Evolutionary conservation across 139 green algal species (phyloP).

Genomic region (Klebsormidium nitens): DNA sequence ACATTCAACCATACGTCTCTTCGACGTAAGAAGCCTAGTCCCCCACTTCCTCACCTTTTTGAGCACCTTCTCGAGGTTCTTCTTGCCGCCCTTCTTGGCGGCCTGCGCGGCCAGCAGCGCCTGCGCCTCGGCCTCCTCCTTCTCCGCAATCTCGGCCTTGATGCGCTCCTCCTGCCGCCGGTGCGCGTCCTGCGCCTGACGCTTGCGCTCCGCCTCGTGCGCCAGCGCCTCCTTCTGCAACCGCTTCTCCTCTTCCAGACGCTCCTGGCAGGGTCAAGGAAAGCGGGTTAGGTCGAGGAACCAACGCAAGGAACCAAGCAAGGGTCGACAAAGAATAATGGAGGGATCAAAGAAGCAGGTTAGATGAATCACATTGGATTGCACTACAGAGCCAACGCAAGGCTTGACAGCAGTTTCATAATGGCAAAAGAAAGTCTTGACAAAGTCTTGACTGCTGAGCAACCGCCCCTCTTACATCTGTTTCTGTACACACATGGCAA

Average conservation of each 20-base stretch:
- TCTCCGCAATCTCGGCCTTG: conserved; percentile 67
- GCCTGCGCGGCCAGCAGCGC: conserved; percentile 39
- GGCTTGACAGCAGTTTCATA: too few species aligned
- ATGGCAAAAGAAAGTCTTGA: too few species aligned
- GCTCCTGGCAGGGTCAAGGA: too few species aligned
- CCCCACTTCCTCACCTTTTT: conserved; percentile 20
- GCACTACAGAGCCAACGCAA: conserved; percentile 4
- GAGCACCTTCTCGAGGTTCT: conserved; percentile 47
- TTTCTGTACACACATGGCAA: too few species aligned
- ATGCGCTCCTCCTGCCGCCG: conserved; percentile 73
- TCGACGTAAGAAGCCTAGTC: neutral
- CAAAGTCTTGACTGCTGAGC: too few species aligned
- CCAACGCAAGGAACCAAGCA: too few species aligned
- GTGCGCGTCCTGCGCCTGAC: conserved; percentile 55
- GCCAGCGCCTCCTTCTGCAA: conserved; percentile 54
- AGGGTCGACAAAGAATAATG: too few species aligned
- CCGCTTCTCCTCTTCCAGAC: conserved; percentile 64
- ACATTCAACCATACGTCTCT: too few species aligned
- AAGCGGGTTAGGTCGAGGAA: too few species aligned
- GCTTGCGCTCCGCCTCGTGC: conserved; percentile 63
- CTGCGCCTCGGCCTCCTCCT: conserved; percentile 58
- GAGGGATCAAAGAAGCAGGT: too few species aligned
- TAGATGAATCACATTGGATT: too few species aligned
- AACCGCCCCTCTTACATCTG: too few species aligned
- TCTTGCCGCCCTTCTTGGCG: conserved; percentile 46